Percentiles rank a stretch among this genome's conserved stretches.
These are phyloP conservation scores for Strobilomyces dryophilus DNA, from an alignment of 768 basidiomycete species.

Conservation along the genomic window DNA sequence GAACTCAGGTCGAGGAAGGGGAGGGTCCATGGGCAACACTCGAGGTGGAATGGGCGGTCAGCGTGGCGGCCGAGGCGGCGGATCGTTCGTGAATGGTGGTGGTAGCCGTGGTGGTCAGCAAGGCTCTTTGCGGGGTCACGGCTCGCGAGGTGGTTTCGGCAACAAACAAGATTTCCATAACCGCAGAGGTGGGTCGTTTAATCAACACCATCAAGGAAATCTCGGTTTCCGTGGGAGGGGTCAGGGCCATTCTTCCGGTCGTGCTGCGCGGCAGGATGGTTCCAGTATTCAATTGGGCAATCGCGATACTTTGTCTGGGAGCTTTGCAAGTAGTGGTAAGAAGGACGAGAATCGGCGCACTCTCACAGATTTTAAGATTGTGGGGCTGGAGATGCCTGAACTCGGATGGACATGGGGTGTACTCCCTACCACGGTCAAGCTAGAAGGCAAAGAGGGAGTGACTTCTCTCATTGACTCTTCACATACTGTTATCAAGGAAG, in stretches of 20 bases:
- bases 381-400: conserved; percentile 81
- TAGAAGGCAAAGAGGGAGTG: conserved; percentile 35
- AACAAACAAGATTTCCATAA: conserved; percentile 59
- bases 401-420: conserved; percentile 87
- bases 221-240: conserved; percentile 56
- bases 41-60: conserved; percentile 44
- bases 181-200: conserved; percentile 64
- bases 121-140: conserved; percentile 56
- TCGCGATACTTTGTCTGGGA: conserved; percentile 47
- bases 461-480: conserved; percentile 30
- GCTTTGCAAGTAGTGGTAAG: conserved; percentile 57
- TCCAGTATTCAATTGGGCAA: conserved; percentile 34
- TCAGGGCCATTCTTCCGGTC: conserved; percentile 44
- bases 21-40: conserved; percentile 43
- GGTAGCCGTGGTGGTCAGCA: conserved; percentile 44
- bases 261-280: conserved; percentile 39
- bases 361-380: conserved; percentile 96
- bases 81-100: conserved; percentile 31
- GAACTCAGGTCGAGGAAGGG: conserved; percentile 38
- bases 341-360: conserved; percentile 88
- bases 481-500: conserved; percentile 31
- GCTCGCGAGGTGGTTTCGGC: conserved; percentile 63
- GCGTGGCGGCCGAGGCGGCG: conserved; percentile 39
- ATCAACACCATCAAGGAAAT: conserved; percentile 33
- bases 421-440: conserved; percentile 38